Evolutionary conservation across 768 basidiomycete genomes (phyloP), one percentile per base, ranked within the genome.

Genomic region (Lenzites betulinus): DNA sequence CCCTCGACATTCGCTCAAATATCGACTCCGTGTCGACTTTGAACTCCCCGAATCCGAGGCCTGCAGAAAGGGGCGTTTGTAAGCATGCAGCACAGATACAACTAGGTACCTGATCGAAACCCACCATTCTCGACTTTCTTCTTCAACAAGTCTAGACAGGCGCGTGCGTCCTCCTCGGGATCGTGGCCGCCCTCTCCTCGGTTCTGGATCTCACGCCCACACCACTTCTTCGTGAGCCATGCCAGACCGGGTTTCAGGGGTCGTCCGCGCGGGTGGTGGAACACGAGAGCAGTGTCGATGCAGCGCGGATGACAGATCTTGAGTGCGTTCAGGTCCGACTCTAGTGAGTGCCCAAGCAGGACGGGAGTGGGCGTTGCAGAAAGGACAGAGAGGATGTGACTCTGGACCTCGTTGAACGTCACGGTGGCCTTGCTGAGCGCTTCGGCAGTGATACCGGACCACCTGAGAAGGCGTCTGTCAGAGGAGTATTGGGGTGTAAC

Each of bases 181-280:
- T 97, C 91, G 71, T 98, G 96, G 2, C 93, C 93, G 2, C 89
- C 90, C 51, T 90, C 89, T 0, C 92, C 93, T 0, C 83, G 77
- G 0, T 81, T 84, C 73, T 98, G 96, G 43, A 99, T 98, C 66
- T 95, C 92, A 51, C 90, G 83, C 12, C 83, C 84, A 57, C 93
- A 88, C 93, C 94, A 98, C 70, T 93, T 93, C 70, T 92, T 91
- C 46, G 93, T 92, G 46, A 99, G 84, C 94, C 94, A 98, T n/a
- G 95, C 95, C 7, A 99, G 82, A 1, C 92, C 93, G 0, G 96
- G 93, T 75, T 98, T 98, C 63, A 93, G 84, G 0, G 96, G 95
- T 41, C 93, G 84, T 1, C 96, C 95, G 20, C 93, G 88, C 0
- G 96, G 93, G 74, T 99, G 96, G 70, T 95, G 90, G 75, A 88